Base-by-base conservation (phyloP, 2,329 filamentous ascomycete genomes). In the Dactylellina cionopaga region DNA sequence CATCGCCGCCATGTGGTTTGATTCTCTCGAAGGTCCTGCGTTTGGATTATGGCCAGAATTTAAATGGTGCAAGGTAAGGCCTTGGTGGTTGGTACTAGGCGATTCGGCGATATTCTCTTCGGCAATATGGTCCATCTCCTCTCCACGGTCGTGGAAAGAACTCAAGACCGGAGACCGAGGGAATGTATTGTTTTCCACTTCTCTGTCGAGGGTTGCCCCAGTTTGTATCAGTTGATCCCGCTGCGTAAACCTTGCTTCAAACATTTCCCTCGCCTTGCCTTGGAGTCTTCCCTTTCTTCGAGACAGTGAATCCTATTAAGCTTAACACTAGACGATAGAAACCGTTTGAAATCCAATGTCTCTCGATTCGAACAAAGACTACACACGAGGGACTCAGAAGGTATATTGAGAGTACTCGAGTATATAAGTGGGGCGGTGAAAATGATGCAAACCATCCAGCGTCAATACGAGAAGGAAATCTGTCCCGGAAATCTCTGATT, bases 11-110 rank as follows among this genome's bases (percentile, higher is more conserved):
- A 60, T n/a, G 19, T 63, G 75, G 55, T 54, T 71, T 64, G 68
- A 43, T 17, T 77, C 76, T 29, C 75, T 72, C 56, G 74, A 75
- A 51, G 70, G 59, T 51, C 72, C 70, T 89, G 89, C 79, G 89
- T 90, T 74, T 85, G 74, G 55, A 55, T 84, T 56, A 85, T 82
- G 76, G 84, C 86, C 65, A 83, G 87, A 33, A 83, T 83, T 65
- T 84, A 83, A 78, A 88, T 87, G 27, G 86, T 86, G 19, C 83
- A 83, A 6, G 84, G 87, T 77, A 84, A 85, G 31, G 83, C 81
- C 44, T 80, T 80, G n/a, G n/a, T 27, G 58, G 27, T 43, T 29
- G n/a, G 22, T 47, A 27, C 44, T 56, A 4, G 46, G 54, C 25
- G 68, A 35, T n/a, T 72, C 51, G 4, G 52, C 25, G 9, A 25